Evolutionary conservation across 768 basidiomycete species (phyloP).

Genomic region (Xerocomus brunneocitrinus): DNA sequence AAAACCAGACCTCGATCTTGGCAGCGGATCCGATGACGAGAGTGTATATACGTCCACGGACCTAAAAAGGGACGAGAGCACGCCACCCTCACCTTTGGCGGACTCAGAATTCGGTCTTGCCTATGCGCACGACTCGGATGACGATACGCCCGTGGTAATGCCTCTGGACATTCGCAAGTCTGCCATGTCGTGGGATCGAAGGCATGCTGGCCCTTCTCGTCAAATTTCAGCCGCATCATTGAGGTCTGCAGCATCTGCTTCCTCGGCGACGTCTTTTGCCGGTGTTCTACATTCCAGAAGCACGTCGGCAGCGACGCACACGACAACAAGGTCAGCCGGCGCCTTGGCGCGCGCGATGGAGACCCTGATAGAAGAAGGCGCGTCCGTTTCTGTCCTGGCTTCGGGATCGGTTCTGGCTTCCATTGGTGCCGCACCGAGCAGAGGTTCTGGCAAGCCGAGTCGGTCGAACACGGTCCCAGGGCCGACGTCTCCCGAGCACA

Average conservation of each 20-base stretch:
- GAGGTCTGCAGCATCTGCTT: constrained; percentile 18
- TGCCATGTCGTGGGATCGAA: constrained; percentile 9
- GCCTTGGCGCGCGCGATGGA: constrained; percentile 50
- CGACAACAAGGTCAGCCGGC: constrained; percentile 29
- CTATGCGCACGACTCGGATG: constrained; percentile 33
- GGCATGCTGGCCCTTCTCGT: constrained; percentile 22
- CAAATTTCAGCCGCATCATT: constrained; percentile 24
- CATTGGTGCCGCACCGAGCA: constrained; percentile 18
- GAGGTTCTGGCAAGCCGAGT: constrained; percentile 29
- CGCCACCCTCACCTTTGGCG: constrained; percentile 24
- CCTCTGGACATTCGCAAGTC: constrained; percentile 26
- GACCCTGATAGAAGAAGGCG: constrained; percentile 43
- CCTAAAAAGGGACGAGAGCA: constrained; percentile 13
- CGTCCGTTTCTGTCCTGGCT: constrained; percentile 32
- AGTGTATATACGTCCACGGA: constrained; percentile 33
- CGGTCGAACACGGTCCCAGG: constrained; percentile 53
- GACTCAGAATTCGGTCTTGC: constrained; percentile 34
- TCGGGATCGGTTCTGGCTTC: constrained; percentile 32
- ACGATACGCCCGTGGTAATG: constrained; percentile 31
- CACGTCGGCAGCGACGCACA: constrained; percentile 28
- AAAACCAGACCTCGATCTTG: constrained; percentile 28
- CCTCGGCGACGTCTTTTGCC: constrained; percentile 8
- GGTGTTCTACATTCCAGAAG: constrained; percentile 19
- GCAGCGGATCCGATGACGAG: constrained; percentile 30
- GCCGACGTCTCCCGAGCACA: constrained; percentile 40